Percentiles rank a stretch among this genome's conserved stretches.
These are phyloP conservation scores for Acacia pycnantha DNA, from an alignment of 331 rosid genomes.

Conservation along the genomic window DNA sequence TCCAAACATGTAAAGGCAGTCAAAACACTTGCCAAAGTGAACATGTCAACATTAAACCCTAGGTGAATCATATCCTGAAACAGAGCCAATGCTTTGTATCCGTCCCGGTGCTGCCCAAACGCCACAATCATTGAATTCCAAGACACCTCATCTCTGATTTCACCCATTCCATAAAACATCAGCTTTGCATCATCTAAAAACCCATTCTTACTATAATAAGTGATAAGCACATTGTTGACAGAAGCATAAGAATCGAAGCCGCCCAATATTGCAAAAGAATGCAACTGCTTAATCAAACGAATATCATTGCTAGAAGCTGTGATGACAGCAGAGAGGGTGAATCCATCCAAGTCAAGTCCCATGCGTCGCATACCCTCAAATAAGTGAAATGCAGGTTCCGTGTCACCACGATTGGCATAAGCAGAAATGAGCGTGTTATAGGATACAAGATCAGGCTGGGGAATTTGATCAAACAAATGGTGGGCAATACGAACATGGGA, in stretches of 20 bases:
- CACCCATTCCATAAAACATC: slow-evolving; percentile 62
- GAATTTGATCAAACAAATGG: slow-evolving; percentile 72
- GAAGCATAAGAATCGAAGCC: slow-evolving; percentile 67
- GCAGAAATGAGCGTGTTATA: slow-evolving; percentile 65
- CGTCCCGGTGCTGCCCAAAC: slow-evolving; percentile 68
- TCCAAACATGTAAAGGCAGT: slow-evolving; percentile 68
- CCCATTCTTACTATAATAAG: slow-evolving; percentile 59
- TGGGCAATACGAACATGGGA: slow-evolving; percentile 53
- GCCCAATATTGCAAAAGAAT: slow-evolving; percentile 43
- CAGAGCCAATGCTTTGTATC: slow-evolving; percentile 58
- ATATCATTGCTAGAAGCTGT: slow-evolving; percentile 47
- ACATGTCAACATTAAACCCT: slow-evolving; percentile 66
- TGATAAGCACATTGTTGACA: slow-evolving; percentile 58
- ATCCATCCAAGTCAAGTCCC: slow-evolving; percentile 58
- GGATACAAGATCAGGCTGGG: slow-evolving; percentile 68
- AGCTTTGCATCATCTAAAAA: slow-evolving; percentile 50
- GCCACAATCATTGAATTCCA: slow-evolving; percentile 90
- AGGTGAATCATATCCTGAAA: slow-evolving; percentile 61
- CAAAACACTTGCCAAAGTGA: slow-evolving; percentile 84
- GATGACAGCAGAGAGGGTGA: slow-evolving; percentile 64
- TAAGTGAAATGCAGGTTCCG: slow-evolving; percentile 40
- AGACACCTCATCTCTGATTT: slow-evolving; percentile 68
- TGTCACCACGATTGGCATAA: slow-evolving; percentile 56
- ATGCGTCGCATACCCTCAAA: slow-evolving; percentile 45
- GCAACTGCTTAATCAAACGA: slow-evolving; percentile 61